Base-by-base conservation (phyloP, 495 filamentous ascomycete genomes). In the Penicillium cinerascens region DNA sequence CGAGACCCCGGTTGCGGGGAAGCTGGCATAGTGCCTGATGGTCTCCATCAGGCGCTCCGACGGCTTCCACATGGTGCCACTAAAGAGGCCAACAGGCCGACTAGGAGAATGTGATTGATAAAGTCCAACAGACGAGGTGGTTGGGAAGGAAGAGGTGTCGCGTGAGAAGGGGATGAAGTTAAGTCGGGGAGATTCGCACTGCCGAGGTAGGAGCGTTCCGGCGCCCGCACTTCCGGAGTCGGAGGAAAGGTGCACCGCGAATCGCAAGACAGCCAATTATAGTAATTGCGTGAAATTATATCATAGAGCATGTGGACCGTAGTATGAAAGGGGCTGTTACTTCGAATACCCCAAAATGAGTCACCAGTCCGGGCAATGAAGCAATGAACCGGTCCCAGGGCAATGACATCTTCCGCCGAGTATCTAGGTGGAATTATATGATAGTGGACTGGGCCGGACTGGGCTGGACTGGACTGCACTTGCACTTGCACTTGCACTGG, bases 11-110 rank as follows among this genome's bases (percentile, higher is more conserved):
- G 95, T 98, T 52, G 93, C 93, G 51, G 95, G 95, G 72, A 97
- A 97, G 77, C 83, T 87, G 67, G 89, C 87, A 81, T 97, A 97
- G 78, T 97, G 92, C 70, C 88, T 90, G 88, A 98, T 98, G 83
- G 87, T 96, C 58, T 95, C 87, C 91, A 96, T 92, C 86, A 98
- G 71, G 73, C 82, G 76, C 73, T 93, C 88, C 47, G 88, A 86
- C 71, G 81, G 83, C 78, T 87, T 95, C 92, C 92, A 97, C 87
- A 91, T 91, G 55, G 62, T 85, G 49, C 37, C 50, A 50, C 29
- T 47, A 49, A 49, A 60, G 42, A 57, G 67, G 70, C 67, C 68
- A 27, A 37, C 54, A 36, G 70, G 67, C 68, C 70, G 26, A 47
- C 35, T 41, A 45, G 43, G 51, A 48, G 45, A 26, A 51, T 42